Evolutionary conservation across 164 flowering plant genomes (phyloP).

Genomic region (Piper longum): DNA sequence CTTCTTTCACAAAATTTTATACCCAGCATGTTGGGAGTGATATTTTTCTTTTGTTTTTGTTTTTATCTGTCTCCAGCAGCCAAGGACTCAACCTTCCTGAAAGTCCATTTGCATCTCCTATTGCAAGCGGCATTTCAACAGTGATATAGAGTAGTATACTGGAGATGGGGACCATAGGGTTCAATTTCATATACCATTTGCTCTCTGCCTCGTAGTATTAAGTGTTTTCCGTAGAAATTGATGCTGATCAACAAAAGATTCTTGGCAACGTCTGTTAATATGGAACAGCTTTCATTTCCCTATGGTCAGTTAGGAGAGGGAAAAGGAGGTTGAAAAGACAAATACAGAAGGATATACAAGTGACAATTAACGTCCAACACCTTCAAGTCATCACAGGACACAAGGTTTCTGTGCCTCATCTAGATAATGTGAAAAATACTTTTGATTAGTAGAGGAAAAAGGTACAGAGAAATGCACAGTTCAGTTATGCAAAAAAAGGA

Average conservation of each 20-base stretch:
- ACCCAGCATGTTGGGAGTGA: background rate
- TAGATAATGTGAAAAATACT: constrained; percentile 15
- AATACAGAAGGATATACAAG: background rate
- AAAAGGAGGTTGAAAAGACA: constrained; percentile 6
- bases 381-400: constrained; percentile 8
- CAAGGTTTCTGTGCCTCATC: constrained; percentile 8
- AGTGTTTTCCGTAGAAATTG: constrained; percentile 1
- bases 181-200: constrained; percentile 7
- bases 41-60: background rate
- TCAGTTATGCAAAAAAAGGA: constrained; percentile 6
- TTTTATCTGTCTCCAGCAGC: constrained; percentile 13
- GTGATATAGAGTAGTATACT: constrained; percentile 21
- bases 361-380: constrained; percentile 12
- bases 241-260: background rate
- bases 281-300: constrained; percentile 7
- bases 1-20: no score
- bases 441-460: constrained; percentile 13
- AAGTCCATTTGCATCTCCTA: constrained; percentile 54
- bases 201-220: constrained; percentile 10
- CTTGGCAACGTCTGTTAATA: background rate
- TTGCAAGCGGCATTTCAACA: constrained; percentile 29
- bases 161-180: constrained; percentile 5
- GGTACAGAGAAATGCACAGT: constrained; percentile 11
- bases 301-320: constrained; percentile 1
- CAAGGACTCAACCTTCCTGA: constrained; percentile 50